These are phyloP conservation scores for Aspergillus floridensis DNA, from an alignment of 2,329 filamentous ascomycete species.

Conservation along the genomic window DNA sequence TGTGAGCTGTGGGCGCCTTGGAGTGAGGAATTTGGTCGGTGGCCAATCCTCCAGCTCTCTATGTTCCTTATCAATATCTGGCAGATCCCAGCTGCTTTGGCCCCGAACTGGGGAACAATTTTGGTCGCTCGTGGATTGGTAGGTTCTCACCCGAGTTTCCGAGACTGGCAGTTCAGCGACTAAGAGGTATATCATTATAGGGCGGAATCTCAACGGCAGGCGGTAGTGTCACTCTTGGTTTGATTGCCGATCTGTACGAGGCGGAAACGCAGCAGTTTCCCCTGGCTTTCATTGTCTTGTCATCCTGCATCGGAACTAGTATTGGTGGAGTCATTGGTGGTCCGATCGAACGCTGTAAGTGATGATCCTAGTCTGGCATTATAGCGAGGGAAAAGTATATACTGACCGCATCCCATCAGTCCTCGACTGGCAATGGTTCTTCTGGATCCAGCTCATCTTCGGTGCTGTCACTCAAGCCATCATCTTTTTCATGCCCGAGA, in stretches of 20 bases:
- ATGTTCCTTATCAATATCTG: slow-evolving; percentile 72
- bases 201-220: slow-evolving; percentile 60
- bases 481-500: slow-evolving; percentile 55
- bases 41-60: slow-evolving; percentile 68
- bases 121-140: slow-evolving; percentile 61
- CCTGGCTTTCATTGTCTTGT: slow-evolving; percentile 55
- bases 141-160: background rate
- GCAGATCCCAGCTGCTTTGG: slow-evolving; percentile 66
- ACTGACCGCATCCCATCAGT: background rate
- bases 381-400: no score
- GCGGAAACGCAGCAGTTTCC: slow-evolving; percentile 54
- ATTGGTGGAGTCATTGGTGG: slow-evolving; percentile 52
- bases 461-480: slow-evolving; percentile 53
- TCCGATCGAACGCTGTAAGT: slow-evolving; percentile 40
- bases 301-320: slow-evolving; percentile 51
- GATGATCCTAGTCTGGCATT: background rate
- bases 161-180: background rate
- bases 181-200: slow-evolving; percentile 7
- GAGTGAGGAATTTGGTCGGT: slow-evolving; percentile 75
- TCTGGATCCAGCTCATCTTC: slow-evolving; percentile 60
- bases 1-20: slow-evolving; percentile 83
- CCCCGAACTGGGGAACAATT: slow-evolving; percentile 66
- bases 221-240: slow-evolving; percentile 58
- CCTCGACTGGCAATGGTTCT: slow-evolving; percentile 55
- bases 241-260: slow-evolving; percentile 58